Percentiles rank a stretch among this genome's conserved stretches.
These are phyloP conservation scores for Closterium sp. DNA, from an alignment of 139 green algal species.

Conservation along the genomic window DNA sequence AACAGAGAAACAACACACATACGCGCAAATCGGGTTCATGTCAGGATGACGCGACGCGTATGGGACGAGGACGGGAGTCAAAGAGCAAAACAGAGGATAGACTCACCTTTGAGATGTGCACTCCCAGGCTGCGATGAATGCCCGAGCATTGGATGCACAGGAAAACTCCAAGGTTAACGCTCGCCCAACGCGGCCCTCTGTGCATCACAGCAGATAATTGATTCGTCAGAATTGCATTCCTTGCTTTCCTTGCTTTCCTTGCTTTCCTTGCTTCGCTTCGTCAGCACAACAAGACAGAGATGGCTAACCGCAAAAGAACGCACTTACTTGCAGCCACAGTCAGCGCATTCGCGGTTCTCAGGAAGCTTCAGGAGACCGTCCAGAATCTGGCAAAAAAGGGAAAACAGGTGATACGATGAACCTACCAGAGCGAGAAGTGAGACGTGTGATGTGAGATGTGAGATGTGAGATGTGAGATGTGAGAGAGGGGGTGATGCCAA, in stretches of 20 bases:
- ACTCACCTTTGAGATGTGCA: constrained; percentile 61
- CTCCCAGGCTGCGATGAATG: constrained; percentile 57
- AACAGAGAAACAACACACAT: not conserved
- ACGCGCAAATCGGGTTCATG: not conserved
- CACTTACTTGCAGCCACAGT: constrained; percentile 41
- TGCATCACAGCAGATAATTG: constrained; percentile 6
- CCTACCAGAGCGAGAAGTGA: not conserved
- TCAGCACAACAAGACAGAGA: not conserved
- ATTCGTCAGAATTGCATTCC: not conserved
- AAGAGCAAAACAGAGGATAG: not conserved
- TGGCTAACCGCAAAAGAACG: not conserved
- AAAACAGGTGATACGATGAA: not conserved
- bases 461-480: not conserved
- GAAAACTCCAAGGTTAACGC: constrained; percentile 62
- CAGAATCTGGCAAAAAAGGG: constrained; percentile 30
- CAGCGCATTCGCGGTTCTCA: constrained; percentile 45
- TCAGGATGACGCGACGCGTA: not conserved
- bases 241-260: not conserved
- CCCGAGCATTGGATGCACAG: constrained; percentile 63
- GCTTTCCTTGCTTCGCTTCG: not conserved
- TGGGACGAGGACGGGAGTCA: not conserved
- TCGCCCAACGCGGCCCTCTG: constrained; percentile 57
- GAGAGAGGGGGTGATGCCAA: no score
- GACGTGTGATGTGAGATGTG: not conserved
- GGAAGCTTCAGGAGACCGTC: constrained; percentile 43